phyloP scores from a whole-genome alignment of 129 eudicot species.

The Flaveria ramosissima region DNA sequence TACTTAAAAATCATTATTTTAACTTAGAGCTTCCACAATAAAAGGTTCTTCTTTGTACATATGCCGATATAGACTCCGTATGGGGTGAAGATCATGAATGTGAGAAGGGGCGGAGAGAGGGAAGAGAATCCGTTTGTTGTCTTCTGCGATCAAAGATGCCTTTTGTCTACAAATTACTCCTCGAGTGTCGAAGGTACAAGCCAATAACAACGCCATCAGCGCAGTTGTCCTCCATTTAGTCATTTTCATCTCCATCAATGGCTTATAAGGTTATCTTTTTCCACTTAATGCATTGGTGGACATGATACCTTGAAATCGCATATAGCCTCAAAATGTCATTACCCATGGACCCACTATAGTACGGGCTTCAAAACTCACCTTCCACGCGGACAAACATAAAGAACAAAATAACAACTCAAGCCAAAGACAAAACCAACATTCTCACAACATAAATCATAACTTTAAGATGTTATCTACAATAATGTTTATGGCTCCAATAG shows the following conservation, averaged over 20 bases:
- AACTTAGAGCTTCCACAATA: no score
- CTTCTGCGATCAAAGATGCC: no score
- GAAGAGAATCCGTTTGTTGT: no score
- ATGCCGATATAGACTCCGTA: no score
- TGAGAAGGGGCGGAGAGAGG: no score
- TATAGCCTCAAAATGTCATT: conserved; percentile 28
- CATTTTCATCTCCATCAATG: conserved; percentile 23
- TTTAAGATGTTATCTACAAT: not conserved
- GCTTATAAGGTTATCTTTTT: conserved; percentile 21
- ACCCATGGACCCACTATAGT: conserved; percentile 29
- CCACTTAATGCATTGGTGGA: conserved; percentile 57
- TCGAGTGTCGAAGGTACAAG: no score
- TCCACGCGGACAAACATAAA: not conserved
- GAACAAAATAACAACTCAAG: not conserved
- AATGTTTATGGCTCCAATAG: not conserved
- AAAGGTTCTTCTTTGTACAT: no score
- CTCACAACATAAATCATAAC: conserved; percentile 5
- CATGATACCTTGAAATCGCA: conserved; percentile 18
- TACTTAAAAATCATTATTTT: no score
- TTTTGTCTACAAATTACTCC: no score
- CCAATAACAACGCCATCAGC: no score
- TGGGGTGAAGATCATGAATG: no score
- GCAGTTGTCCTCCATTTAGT: not conserved
- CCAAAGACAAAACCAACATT: conserved; percentile 13
- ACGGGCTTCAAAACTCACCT: not conserved